Conservation (phyloP, 2,329 filamentous ascomycete genomes). For the Leptodontidium sp. region DNA sequence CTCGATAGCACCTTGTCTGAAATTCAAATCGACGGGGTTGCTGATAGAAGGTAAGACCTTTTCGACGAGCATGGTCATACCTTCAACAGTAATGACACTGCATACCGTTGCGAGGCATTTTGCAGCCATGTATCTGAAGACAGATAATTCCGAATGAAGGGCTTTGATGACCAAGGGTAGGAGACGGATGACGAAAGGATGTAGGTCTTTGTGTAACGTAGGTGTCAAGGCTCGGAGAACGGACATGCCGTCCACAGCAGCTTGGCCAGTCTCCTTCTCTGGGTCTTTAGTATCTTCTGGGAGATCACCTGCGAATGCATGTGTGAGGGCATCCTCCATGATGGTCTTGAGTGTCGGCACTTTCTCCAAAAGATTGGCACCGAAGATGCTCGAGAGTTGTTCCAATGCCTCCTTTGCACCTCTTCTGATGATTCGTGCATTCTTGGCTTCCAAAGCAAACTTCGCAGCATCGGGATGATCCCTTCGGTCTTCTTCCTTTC, state of each 20-base stretch:
- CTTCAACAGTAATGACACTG: constrained; percentile 93
- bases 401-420: constrained; percentile 95
- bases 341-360: constrained; percentile 83
- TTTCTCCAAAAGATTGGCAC: constrained; percentile 76
- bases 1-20: constrained; percentile 93
- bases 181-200: constrained; percentile 82
- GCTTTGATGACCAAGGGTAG: constrained; percentile 88
- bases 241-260: constrained; percentile 93
- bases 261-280: constrained; percentile 81
- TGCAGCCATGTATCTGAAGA: constrained; percentile 94
- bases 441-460: constrained; percentile 88
- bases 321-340: constrained; percentile 81
- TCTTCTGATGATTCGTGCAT: constrained; percentile 87
- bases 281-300: constrained; percentile 78
- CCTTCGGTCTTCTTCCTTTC: constrained; percentile 95
- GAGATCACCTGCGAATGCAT: constrained; percentile 76
- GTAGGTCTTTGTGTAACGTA: constrained; percentile 79
- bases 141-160: constrained; percentile 85
- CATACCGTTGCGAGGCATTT: constrained; percentile 98
- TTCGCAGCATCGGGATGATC: constrained; percentile 91
- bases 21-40: constrained; percentile 87
- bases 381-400: constrained; percentile 83
- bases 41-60: constrained; percentile 90
- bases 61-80: constrained; percentile 95
- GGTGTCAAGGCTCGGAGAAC: constrained; percentile 91